These are phyloP conservation scores for Syncephalis fuscata DNA, from an alignment of 371 early-diverging fungal genomes.

Conservation along the genomic window DNA sequence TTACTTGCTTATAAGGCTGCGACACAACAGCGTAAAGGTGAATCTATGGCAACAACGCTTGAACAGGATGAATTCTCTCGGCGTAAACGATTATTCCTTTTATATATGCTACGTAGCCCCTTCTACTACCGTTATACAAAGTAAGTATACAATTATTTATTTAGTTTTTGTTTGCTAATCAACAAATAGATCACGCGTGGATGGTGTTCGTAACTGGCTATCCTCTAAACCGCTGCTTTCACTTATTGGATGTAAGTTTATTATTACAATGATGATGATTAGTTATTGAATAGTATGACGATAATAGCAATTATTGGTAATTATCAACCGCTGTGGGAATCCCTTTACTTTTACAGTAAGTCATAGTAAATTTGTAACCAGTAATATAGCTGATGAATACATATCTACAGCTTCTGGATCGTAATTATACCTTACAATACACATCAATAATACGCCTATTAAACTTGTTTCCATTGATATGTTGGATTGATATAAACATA, in stretches of 20 bases:
- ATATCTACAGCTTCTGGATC: no score
- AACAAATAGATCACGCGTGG: background rate
- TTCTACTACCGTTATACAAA: constrained; percentile 67
- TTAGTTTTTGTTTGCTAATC: background rate
- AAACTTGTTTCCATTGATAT: no score
- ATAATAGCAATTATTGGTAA: constrained; percentile 9
- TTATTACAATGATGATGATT: background rate
- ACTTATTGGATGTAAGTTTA: background rate
- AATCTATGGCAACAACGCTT: constrained; percentile 23
- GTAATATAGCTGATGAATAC: no score
- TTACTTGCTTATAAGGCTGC: constrained; percentile 24
- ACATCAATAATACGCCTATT: no score
- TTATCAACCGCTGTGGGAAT: constrained; percentile 89
- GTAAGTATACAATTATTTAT: constrained; percentile 18
- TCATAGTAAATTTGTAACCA: background rate
- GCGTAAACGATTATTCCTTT: constrained; percentile 45
- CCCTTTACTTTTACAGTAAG: constrained; percentile 71
- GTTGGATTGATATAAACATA: no score
- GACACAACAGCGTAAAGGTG: constrained; percentile 12
- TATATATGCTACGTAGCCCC: constrained; percentile 72
- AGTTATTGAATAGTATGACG: background rate
- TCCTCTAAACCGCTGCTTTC: background rate
- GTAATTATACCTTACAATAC: no score
- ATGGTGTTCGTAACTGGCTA: background rate
- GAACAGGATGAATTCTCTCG: constrained; percentile 66